These are phyloP conservation scores for Pyricularia sp. DNA, from an alignment of 2,329 filamentous ascomycete genomes.

Conservation along the genomic window DNA sequence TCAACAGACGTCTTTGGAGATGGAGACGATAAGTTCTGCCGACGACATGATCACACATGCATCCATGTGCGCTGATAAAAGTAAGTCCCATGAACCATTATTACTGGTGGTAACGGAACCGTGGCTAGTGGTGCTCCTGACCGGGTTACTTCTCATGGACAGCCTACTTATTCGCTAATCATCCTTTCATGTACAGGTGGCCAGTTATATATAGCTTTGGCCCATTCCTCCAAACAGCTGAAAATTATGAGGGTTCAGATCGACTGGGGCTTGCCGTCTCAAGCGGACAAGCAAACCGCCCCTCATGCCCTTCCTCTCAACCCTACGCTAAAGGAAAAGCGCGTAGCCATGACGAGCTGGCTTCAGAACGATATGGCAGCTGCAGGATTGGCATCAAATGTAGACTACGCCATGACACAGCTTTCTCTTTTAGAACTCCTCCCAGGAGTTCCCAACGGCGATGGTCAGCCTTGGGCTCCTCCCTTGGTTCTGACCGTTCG, in stretches of 20 bases:
- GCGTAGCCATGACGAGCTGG: conserved; percentile 50
- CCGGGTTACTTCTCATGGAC: neutral
- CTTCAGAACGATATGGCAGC: conserved; percentile 31
- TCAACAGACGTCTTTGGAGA: conserved; percentile 61
- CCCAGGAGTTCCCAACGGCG: conserved; percentile 48
- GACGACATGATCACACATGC: conserved; percentile 76
- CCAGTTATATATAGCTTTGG: conserved; percentile 54
- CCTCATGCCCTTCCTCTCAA: conserved; percentile 36
- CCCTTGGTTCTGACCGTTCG: conserved; percentile 67
- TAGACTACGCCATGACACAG: conserved; percentile 45
- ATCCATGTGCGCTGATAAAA: conserved; percentile 63
- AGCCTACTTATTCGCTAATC: neutral
- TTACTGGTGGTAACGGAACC: neutral
- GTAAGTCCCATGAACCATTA: conserved; percentile 30
- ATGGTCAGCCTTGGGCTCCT: conserved; percentile 42
- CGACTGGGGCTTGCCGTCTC: conserved; percentile 56
- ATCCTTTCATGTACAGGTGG: conserved; percentile 8
- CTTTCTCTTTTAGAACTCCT: conserved; percentile 70
- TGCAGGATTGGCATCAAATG: conserved; percentile 23
- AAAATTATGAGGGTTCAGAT: conserved; percentile 66
- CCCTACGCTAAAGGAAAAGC: conserved; percentile 43
- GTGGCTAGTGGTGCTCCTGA: neutral
- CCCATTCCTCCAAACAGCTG: conserved; percentile 62
- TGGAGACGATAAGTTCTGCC: conserved; percentile 63
- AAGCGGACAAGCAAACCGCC: conserved; percentile 43